Percentiles rank a stretch among this genome's conserved stretches.
Evolutionary conservation across 257 asterid genomes (phyloP).

Genomic region (Przewalskia tangutica): DNA sequence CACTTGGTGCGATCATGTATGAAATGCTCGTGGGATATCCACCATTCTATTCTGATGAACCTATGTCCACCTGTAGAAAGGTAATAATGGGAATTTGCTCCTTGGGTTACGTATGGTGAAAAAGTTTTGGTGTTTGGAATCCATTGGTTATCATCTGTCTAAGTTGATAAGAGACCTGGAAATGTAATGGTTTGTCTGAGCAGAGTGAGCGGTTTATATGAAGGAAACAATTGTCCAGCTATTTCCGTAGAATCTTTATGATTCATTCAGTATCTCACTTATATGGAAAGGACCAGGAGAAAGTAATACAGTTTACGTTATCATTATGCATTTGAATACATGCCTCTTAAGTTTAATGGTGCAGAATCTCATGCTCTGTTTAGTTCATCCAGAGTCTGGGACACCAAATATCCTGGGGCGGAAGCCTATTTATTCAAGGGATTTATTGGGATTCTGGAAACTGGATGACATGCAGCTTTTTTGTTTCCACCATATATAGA

Average conservation of each 20-base stretch:
- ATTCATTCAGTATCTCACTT: background rate
- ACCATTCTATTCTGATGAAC: conserved; percentile 96
- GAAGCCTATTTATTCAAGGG: background rate
- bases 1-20: conserved; percentile 96
- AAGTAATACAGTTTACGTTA: background rate
- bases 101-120: background rate
- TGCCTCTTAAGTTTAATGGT: background rate
- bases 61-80: conserved; percentile 95
- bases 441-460: background rate
- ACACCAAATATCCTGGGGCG: background rate
- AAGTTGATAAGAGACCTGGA: background rate
- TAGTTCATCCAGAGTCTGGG: background rate
- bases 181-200: background rate
- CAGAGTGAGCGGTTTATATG: background rate
- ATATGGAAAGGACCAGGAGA: background rate
- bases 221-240: background rate
- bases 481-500: background rate
- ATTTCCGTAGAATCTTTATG: background rate
- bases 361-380: background rate
- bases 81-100: conserved; percentile 18
- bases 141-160: background rate
- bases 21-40: conserved; percentile 99
- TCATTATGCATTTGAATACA: background rate
- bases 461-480: background rate
- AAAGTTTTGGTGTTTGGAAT: background rate